These are phyloP conservation scores for Quercus alba DNA, from an alignment of 306 rosid genomes.

Conservation along the genomic window DNA sequence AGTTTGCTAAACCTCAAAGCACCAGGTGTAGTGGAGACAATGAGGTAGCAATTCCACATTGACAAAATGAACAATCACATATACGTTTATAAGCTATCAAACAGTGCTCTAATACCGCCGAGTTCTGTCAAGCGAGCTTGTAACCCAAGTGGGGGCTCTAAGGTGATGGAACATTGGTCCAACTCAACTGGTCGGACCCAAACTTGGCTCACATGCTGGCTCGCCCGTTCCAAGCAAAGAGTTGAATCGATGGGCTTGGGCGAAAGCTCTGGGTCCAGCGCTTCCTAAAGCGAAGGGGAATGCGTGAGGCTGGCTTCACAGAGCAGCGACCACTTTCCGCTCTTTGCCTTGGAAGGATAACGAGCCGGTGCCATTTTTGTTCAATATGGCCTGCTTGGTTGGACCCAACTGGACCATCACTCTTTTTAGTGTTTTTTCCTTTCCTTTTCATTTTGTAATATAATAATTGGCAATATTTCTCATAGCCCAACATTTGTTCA, in stretches of 20 bases:
- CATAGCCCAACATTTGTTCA: no score
- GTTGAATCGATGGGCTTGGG: not conserved
- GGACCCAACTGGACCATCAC: not conserved
- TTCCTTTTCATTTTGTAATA: no score
- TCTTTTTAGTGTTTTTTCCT: no score
- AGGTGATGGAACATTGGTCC: not conserved
- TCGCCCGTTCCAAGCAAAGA: conserved; percentile 4
- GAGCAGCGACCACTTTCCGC: conserved; percentile 29
- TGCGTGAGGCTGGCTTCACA: conserved; percentile 32
- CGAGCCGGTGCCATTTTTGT: not conserved
- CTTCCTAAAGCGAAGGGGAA: conserved; percentile 10
- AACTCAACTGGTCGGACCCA: not conserved
- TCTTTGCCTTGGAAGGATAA: conserved; percentile 24
- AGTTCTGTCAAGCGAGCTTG: conserved; percentile 3
- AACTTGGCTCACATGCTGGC: rapidly evolving
- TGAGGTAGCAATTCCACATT: not conserved
- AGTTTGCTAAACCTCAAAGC: no score
- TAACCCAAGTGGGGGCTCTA: not conserved
- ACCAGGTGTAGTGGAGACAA: no score
- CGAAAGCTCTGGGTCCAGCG: not conserved
- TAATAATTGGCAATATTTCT: no score
- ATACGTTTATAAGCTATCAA: no score
- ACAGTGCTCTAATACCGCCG: no score
- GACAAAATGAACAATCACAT: not conserved
- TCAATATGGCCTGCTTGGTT: not conserved